A percentile compares a stretch with the other conserved stretches of the same genome.
Evolutionary conservation across 768 basidiomycete species (phyloP).

Genomic region (Phlebiopsis gigantea): DNA sequence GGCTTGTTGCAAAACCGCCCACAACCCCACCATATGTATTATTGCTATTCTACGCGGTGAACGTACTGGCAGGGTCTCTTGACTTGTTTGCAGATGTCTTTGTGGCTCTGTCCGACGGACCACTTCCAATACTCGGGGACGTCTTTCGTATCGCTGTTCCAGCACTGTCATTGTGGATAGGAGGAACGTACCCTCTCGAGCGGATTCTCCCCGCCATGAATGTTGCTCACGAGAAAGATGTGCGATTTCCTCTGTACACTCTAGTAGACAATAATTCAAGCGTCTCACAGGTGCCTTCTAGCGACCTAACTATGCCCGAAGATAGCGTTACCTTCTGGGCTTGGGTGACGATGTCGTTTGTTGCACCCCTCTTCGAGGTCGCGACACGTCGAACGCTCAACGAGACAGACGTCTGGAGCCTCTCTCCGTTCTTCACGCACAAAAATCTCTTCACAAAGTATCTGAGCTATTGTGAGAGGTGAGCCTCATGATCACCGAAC

Average conservation of each 20-base stretch:
- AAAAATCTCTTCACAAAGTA: conserved; percentile 63
- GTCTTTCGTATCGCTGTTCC: conserved; percentile 32
- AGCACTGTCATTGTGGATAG: conserved; percentile 38
- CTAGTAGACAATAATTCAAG: conserved; percentile 5
- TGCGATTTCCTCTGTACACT: conserved; percentile 22
- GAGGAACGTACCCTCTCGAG: conserved; percentile 54
- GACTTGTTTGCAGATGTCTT: conserved; percentile 31
- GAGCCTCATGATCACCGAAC: conserved; percentile 31
- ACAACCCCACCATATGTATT: conserved; percentile 50
- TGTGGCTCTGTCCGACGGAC: conserved; percentile 4
- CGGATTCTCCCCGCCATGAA: conserved; percentile 37
- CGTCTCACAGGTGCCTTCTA: conserved; percentile 41
- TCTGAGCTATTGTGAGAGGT: conserved; percentile 36
- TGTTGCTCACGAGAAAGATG: conserved; percentile 46
- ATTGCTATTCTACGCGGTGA: conserved; percentile 36
- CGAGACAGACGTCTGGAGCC: conserved; percentile 49
- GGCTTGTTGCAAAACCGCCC: conserved; percentile 35
- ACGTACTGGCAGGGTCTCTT: conserved; percentile 32
- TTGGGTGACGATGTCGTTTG: conserved; percentile 61
- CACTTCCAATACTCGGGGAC: conserved; percentile 19
- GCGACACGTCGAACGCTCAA: conserved; percentile 43
- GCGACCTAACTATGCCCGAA: conserved; percentile 51
- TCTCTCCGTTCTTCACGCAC: conserved; percentile 66
- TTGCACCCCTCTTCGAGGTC: conserved; percentile 54
- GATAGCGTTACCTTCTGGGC: conserved; percentile 60